A percentile compares a stretch with the other conserved stretches of the same genome.
phyloP scores from a whole-genome alignment of 1,284 basidiomycete genomes.

The Tilletia setariae region DNA sequence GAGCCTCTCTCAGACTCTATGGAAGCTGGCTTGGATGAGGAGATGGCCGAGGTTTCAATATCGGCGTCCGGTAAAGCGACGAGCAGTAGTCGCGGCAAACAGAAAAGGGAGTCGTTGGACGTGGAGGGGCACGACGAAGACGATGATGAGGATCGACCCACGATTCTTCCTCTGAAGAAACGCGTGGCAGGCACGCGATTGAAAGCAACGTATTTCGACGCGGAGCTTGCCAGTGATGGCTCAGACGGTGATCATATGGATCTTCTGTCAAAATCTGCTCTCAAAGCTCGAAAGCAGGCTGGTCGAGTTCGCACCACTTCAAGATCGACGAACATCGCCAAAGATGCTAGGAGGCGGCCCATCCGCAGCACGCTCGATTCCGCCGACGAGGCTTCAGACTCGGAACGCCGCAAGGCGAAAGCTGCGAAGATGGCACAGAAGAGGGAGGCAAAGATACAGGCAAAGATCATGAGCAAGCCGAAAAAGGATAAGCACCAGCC shows the following conservation, averaged over 20 bases:
- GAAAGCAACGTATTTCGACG: conserved; percentile 35
- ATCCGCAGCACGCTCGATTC: conserved; percentile 5
- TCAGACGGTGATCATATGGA: neutral
- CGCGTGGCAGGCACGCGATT: conserved; percentile 43
- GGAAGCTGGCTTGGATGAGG: neutral
- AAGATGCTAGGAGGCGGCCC: conserved; percentile 3
- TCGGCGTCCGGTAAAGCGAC: neutral
- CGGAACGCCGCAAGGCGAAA: conserved; percentile 4
- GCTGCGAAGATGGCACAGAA: conserved; percentile 4
- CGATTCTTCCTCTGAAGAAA: conserved; percentile 46
- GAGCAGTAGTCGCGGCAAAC: neutral
- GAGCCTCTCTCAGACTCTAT: conserved; percentile 36
- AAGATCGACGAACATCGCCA: neutral
- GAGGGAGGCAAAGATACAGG: conserved; percentile 17
- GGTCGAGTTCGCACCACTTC: neutral
- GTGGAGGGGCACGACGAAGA: conserved; percentile 14
- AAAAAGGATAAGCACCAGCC: conserved; percentile 10
- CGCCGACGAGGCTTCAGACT: neutral
- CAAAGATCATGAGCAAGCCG: conserved; percentile 1
- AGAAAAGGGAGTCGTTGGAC: neutral
- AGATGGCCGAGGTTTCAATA: neutral
- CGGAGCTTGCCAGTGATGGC: conserved; percentile 15
- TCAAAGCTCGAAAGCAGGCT: neutral
- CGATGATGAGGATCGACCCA: conserved; percentile 19
- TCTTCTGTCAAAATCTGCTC: neutral